phyloP scores from a whole-genome alignment of 2,329 filamentous ascomycete species.

The Graphiopsis chlorocephala region DNA sequence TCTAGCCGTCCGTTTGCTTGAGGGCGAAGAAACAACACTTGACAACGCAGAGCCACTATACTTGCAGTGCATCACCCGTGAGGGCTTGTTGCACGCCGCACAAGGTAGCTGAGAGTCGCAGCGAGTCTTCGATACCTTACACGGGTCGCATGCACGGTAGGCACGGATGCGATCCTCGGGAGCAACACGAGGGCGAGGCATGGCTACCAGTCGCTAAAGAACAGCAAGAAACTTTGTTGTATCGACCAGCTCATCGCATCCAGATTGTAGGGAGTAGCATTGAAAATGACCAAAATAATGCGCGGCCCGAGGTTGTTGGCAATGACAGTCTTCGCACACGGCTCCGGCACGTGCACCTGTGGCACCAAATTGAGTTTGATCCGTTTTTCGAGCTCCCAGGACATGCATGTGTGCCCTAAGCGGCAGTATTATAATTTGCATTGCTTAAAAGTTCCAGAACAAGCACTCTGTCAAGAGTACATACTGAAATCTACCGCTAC shows the following conservation, averaged over 20 bases:
- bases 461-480: not conserved
- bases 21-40: not conserved
- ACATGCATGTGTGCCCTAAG: not conserved
- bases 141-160: not conserved
- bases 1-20: not conserved
- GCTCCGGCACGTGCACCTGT: not conserved
- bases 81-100: not conserved
- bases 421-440: not conserved
- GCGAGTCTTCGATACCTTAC: constrained; percentile 1
- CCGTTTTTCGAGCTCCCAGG: not conserved
- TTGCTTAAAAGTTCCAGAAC: not conserved
- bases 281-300: not conserved
- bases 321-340: not conserved
- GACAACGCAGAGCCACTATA: not conserved
- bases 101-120: constrained; percentile 1
- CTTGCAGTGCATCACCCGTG: not conserved
- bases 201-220: not conserved
- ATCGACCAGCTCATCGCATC: not conserved
- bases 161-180: not conserved
- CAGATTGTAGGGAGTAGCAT: not conserved
- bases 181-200: constrained; percentile 1
- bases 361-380: not conserved
- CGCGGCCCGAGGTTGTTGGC: not conserved
- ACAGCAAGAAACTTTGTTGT: not conserved
- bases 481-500: not conserved